Base-by-base conservation (phyloP, 2,329 filamentous ascomycete genomes). In the Hypoxylon sp. region DNA sequence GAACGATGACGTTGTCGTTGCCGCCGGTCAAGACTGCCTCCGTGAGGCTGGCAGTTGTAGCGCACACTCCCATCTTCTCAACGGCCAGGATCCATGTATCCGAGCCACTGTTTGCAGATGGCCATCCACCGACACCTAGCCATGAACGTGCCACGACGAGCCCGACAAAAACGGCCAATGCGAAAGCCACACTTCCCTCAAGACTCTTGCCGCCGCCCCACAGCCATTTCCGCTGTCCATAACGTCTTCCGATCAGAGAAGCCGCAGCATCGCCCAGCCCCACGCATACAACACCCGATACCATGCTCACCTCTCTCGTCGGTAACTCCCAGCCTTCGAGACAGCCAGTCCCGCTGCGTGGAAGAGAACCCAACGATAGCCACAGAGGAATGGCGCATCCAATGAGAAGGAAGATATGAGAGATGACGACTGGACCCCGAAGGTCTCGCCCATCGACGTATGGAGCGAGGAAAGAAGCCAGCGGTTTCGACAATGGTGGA, bases 1-100 rank as follows among this genome's bases (percentile, higher is more conserved):
- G 96, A 70, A 98, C 95, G 70, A 98, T 91, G 17, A 99, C 96
- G 83, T 99, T 99, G 84, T 99, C 96, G 80, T 99, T 99, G 30
- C 95, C 96, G 1, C 96, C 96, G 13, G 96, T 98, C 70, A 99
- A 82, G 50, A 98, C 95, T 25, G 96, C 94, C 82, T 99, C 96
- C 57, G 96, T 97, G 73, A 98, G 85, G 79, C 94, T 98, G 28
- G 94, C 93, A 63, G 94, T 88, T 45, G 86, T 86, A 5, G 92
- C 94, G 71, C 94, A 97, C 51, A 92, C 76, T 3, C 84, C 82
- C 10, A 91, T 89, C 76, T 95, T 96, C 3, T 89, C 89, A 71
- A 90, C 83, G 21, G 92, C 89, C 51, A 89, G 79, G 63, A 89
- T 78, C 88, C 90, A 92, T 65, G 91, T 78, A 67, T 90, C 86